These are phyloP conservation scores for Dioscorea dumetorum DNA, from an alignment of 106 monocot species.

Conservation along the genomic window DNA sequence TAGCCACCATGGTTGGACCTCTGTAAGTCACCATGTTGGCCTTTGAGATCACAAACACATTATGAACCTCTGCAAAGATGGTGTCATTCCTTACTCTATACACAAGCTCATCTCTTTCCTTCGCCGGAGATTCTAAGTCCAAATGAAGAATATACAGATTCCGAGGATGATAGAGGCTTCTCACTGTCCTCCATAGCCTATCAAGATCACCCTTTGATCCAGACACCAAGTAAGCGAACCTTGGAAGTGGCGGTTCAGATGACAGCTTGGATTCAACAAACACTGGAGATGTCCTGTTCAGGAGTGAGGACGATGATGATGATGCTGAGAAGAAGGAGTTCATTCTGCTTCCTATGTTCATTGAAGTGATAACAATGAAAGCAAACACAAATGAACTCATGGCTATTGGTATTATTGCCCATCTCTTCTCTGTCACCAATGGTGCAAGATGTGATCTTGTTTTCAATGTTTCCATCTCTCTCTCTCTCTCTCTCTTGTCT, in stretches of 20 bases:
- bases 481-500: background rate
- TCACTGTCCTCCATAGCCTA: slow-evolving; percentile 41
- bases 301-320: background rate
- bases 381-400: slow-evolving; percentile 18
- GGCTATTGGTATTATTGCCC: slow-evolving; percentile 26
- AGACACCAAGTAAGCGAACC: slow-evolving; percentile 52
- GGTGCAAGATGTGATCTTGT: background rate
- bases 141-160: slow-evolving; percentile 54
- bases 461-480: background rate
- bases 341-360: slow-evolving; percentile 24
- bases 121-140: slow-evolving; percentile 34
- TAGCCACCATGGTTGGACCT: slow-evolving; percentile 60
- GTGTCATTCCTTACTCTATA: slow-evolving; percentile 16
- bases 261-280: background rate
- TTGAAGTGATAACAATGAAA: slow-evolving; percentile 27
- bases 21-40: slow-evolving; percentile 60
- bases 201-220: slow-evolving; percentile 55
- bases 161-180: slow-evolving; percentile 48
- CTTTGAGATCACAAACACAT: slow-evolving; percentile 34
- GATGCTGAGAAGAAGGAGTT: slow-evolving; percentile 13
- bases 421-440: slow-evolving; percentile 26
- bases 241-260: slow-evolving; percentile 10
- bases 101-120: slow-evolving; percentile 33
- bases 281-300: background rate
- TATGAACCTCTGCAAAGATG: slow-evolving; percentile 31